Base-by-base conservation (phyloP, 768 basidiomycete genomes). In the Boletales sp. region DNA sequence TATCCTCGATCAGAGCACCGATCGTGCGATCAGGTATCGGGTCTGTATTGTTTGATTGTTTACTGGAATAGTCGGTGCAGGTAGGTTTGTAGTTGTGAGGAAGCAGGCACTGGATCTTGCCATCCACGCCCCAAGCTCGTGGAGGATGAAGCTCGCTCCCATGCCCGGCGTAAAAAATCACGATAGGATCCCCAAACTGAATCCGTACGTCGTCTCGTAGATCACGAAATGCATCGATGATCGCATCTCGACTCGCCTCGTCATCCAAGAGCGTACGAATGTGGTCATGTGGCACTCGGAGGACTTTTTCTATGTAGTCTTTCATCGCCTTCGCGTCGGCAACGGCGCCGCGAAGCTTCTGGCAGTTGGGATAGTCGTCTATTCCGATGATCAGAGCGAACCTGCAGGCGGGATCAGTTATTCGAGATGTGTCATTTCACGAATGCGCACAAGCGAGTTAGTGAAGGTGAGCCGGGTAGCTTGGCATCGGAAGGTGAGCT, bases 21-120 rank as follows among this genome's bases (percentile, higher is more conserved):
- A 78, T 62, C 4, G 74, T 74, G 30, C 73, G 68, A 59, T 78
- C 77, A 4, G 74, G 75, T 44, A 78, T 76, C 0, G 71, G 73
- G 3, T 56, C 36, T 8, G 69, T 53, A 5, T 31, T 17, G 10
- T 15, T 17, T 42, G 31, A 10, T 56, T 63, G 4, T 66, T 65
- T 19, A 6, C 25, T 28, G 25, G 25, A 28, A 18, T 19, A 72
- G 4, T 56, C 35, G 8, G 70, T 52, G 5, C 21, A 13, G 7
- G 17, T 18, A 45, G 31, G 13, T 56, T 63, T 7, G 66, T 65
- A 59, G 72, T 59, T 58, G 64, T 62, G 49, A 70, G 72, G 49
- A 70, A 73, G 35, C 60, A 58, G 14, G 51, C 58, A 31, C 58
- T 68, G 37, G 50, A 56, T 19, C 62, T 65, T 41, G 51, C 54